Evolutionary conservation across 495 filamentous ascomycete species (phyloP).

Genomic region (Rhypophila decipiens): DNA sequence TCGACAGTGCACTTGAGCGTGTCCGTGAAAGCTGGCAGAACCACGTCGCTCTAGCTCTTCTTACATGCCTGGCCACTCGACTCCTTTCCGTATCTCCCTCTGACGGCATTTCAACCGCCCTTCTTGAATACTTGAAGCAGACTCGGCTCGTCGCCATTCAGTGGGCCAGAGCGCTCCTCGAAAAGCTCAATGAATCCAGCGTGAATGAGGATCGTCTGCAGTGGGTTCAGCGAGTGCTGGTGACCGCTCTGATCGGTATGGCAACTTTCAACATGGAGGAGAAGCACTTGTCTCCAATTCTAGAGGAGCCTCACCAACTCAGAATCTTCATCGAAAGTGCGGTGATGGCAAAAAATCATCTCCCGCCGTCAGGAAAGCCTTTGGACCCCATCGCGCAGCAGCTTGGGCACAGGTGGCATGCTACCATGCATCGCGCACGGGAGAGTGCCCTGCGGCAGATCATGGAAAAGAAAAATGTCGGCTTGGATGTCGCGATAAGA

Average conservation of each 20-base stretch:
- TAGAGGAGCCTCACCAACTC: constrained; percentile 3
- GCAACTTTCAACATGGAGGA: constrained; percentile 8
- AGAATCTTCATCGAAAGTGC: constrained; percentile 1
- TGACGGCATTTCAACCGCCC: not conserved
- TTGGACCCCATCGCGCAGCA: constrained; percentile 1
- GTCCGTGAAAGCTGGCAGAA: constrained; percentile 18
- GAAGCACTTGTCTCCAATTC: not conserved
- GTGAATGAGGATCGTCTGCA: not conserved
- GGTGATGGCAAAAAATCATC: constrained; percentile 5
- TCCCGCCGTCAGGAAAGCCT: not conserved
- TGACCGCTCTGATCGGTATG: constrained; percentile 6
- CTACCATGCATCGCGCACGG: constrained; percentile 5
- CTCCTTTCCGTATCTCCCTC: constrained; percentile 10
- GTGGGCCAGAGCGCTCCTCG: constrained; percentile 11
- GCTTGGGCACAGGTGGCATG: constrained; percentile 8
- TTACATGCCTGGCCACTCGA: constrained; percentile 11
- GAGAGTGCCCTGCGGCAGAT: not conserved
- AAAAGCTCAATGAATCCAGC: not conserved
- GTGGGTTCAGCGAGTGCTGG: constrained; percentile 1
- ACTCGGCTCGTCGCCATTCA: constrained; percentile 5
- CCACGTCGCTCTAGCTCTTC: constrained; percentile 8
- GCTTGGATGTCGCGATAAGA: constrained; percentile 7
- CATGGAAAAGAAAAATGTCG: not conserved
- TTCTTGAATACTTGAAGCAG: constrained; percentile 8
- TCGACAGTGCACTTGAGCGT: constrained; percentile 5